phyloP scores from a whole-genome alignment of 106 monocot genomes.

The Chionographis japonica region DNA sequence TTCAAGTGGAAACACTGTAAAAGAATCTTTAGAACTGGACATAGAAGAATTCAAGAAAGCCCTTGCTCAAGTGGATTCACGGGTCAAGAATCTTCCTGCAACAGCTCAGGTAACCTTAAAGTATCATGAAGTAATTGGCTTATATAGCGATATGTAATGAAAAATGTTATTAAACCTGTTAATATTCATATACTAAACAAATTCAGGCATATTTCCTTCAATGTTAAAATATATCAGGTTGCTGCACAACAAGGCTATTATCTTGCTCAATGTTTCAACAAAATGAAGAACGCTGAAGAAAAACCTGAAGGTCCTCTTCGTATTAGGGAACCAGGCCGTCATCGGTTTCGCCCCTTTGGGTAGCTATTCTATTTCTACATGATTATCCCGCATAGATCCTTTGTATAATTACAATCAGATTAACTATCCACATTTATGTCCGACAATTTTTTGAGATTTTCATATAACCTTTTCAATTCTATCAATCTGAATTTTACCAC shows the following conservation, averaged over 20 bases:
- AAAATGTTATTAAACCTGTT: neutral
- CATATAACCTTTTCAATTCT: too few relatives aligned
- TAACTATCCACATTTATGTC: neutral
- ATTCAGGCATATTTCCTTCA: neutral
- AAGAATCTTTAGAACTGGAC: slow-evolving; percentile 47
- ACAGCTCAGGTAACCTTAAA: slow-evolving; percentile 64
- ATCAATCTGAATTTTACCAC: too few relatives aligned
- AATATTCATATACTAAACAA: neutral
- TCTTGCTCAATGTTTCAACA: slow-evolving; percentile 78
- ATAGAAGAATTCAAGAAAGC: slow-evolving; percentile 81
- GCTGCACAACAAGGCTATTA: slow-evolving; percentile 73
- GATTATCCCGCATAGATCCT: too few relatives aligned
- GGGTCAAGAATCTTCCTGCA: slow-evolving; percentile 83
- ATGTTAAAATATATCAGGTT: slow-evolving; percentile 33
- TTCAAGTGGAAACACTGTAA: slow-evolving; percentile 29
- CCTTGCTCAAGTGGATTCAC: slow-evolving; percentile 67
- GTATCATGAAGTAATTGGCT: neutral
- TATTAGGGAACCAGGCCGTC: slow-evolving; percentile 53
- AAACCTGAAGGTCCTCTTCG: slow-evolving; percentile 71
- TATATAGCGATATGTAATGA: too few relatives aligned
- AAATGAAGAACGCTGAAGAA: slow-evolving; percentile 47
- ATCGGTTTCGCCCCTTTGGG: slow-evolving; percentile 70
- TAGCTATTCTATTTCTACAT: neutral
- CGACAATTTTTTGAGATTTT: too few relatives aligned
- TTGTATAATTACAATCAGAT: too few relatives aligned